phyloP scores from a whole-genome alignment of 2,329 filamentous ascomycete species.

The Xylaria digitata region DNA sequence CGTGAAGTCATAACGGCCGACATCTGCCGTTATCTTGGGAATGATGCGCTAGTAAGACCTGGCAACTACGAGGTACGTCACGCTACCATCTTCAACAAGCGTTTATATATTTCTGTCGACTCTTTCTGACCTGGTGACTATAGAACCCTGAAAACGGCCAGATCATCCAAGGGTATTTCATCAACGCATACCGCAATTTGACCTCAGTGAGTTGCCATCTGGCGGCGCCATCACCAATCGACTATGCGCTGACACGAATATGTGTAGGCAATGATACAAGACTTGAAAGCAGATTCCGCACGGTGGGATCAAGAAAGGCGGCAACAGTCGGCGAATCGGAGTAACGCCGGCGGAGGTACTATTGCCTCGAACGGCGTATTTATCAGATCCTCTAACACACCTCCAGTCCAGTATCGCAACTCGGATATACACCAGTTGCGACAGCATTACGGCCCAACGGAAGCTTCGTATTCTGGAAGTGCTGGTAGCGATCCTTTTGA shows the following conservation, averaged over 20 bases:
- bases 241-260: constrained; percentile 39
- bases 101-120: constrained; percentile 20
- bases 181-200: constrained; percentile 81
- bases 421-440: constrained; percentile 62
- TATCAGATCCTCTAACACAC: constrained; percentile 69
- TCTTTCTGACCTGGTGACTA: constrained; percentile 39
- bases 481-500: constrained; percentile 51
- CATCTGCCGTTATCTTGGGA: constrained; percentile 85
- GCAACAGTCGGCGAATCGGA: constrained; percentile 63
- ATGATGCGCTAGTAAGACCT: constrained; percentile 82
- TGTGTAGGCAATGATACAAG: constrained; percentile 71
- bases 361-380: constrained; percentile 60
- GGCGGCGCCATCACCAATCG: not conserved
- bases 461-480: constrained; percentile 47
- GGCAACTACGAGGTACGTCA: constrained; percentile 75
- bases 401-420: constrained; percentile 67
- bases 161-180: constrained; percentile 77
- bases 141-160: constrained; percentile 68
- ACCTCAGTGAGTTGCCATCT: constrained; percentile 71
- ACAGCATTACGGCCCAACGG: constrained; percentile 61
- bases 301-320: constrained; percentile 71
- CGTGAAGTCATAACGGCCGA: constrained; percentile 86
- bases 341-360: constrained; percentile 68
- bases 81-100: constrained; percentile 27
- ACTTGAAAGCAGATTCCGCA: constrained; percentile 70